Base-by-base conservation (phyloP, 2,329 filamentous ascomycete species). In the Zopfia rhizophila region DNA sequence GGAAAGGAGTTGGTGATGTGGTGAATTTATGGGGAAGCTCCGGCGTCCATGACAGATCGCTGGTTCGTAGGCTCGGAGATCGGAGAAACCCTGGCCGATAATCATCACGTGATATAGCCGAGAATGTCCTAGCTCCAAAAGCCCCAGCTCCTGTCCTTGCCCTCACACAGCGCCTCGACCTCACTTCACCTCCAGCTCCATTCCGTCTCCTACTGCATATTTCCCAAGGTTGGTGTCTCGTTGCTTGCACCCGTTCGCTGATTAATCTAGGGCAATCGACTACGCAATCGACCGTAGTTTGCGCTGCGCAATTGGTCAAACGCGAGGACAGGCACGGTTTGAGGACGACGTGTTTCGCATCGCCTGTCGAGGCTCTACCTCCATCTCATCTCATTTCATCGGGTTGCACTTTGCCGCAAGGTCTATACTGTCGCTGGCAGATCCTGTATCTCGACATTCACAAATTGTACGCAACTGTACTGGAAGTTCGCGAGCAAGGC, bases 381-480 rank as follows among this genome's bases (percentile, higher is more conserved):
- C 41, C 21, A 29, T 33, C 24, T 45, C 48, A 45, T 45, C 39
- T 55, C 40, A 46, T 51, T 49, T 16, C 36, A n/a, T 45, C 23
- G 13, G 51, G 46, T 51, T 58, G 56, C 54, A 51, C 52, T 28
- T 48, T 49, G 31, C 54, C 38, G 55, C 58, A 35, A 32, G 49
- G 51, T 45, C 22, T 58, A 39, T 53, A 47, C 48, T 52, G 49
- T 61, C 45, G 39, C 58, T 56, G 51, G 56, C 44, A 36, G 44
- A 38, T 48, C 29, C 53, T 66, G 63, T 66, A 64, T 45, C 49
- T 51, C 55, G 42, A 39, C 53, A 56, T 36, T 44, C 53, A 48
- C 22, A 17, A 41, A 44, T 55, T 55, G 52, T 48, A 41, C 51
- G 49, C 57, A 58, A 32, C 55, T 65, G 61, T 64, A 60, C 58